Percentiles rank a stretch among this genome's conserved stretches.
Conservation (phyloP, 1,284 basidiomycete genomes). For the Malassezia yamatoensis region DNA sequence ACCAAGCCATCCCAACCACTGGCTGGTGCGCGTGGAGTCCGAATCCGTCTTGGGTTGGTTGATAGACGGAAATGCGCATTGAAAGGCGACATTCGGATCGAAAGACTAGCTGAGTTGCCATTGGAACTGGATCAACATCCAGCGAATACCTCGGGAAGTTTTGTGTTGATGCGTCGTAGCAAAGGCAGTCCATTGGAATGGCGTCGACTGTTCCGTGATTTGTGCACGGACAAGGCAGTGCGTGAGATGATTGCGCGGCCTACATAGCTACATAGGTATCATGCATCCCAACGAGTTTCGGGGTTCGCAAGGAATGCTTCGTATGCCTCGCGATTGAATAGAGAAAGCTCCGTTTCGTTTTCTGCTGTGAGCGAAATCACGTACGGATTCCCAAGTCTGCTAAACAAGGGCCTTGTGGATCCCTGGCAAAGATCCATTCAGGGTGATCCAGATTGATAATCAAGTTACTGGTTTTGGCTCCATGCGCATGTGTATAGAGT, state of each 20-base stretch:
- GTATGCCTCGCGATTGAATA: conserved; percentile 39
- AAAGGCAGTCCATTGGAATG: conserved; percentile 49
- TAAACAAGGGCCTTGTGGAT: conserved; percentile 19
- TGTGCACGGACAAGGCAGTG: conserved; percentile 19
- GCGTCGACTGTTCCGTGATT: conserved; percentile 44
- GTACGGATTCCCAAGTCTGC: conserved; percentile 27
- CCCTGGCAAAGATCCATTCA: conserved; percentile 34
- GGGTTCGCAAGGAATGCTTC: conserved; percentile 35
- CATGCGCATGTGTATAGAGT: conserved; percentile 85
- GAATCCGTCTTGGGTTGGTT: conserved; percentile 34
- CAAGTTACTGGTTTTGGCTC: conserved; percentile 59
- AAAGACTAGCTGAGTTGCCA: conserved; percentile 19
- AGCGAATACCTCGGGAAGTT: conserved; percentile 14
- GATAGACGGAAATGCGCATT: conserved; percentile 45
- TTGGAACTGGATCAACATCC: conserved; percentile 5
- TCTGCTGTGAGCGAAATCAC: conserved; percentile 14
- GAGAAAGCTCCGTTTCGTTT: conserved; percentile 43
- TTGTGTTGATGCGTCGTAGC: conserved; percentile 44
- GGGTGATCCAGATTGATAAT: conserved; percentile 46
- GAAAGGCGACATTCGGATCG: conserved; percentile 39
- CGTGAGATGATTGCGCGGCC: conserved; percentile 6
- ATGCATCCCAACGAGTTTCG: conserved; percentile 34
- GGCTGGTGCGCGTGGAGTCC: conserved; percentile 25
- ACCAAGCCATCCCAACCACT: neutral
- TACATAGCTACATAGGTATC: conserved; percentile 3